phyloP scores from a whole-genome alignment of 352 stramenopile species.

The Pythium phragmitis region DNA sequence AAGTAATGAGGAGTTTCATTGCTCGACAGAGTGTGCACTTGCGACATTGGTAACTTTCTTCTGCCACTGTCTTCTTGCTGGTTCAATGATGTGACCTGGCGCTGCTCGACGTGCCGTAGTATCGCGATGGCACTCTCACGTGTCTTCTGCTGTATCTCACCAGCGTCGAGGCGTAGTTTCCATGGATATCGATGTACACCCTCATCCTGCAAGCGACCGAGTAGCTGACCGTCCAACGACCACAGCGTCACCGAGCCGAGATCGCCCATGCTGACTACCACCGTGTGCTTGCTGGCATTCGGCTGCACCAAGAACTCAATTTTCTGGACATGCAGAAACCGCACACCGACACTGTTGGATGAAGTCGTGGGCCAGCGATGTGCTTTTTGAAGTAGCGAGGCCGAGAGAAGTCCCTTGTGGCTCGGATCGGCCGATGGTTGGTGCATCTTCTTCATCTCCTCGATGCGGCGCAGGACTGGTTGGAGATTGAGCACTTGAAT shows the following conservation, averaged over 20 bases:
- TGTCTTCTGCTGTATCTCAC: conserved; percentile 17
- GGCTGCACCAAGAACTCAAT: conserved; percentile 13
- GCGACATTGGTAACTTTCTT: background rate
- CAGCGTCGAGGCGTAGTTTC: conserved; percentile 14
- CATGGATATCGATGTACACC: background rate
- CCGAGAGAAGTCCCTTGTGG: background rate
- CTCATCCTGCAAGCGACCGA: conserved; percentile 27
- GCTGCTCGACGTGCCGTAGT: conserved; percentile 19
- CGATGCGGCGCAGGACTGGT: conserved; percentile 18
- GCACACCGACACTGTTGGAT: conserved; percentile 20
- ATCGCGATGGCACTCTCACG: conserved; percentile 17
- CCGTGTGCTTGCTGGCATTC: conserved; percentile 16
- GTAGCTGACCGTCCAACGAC: conserved; percentile 31
- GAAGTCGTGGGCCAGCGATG: conserved; percentile 32
- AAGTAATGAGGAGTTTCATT: background rate
- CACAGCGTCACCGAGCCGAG: conserved; percentile 38
- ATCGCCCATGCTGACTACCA: conserved; percentile 34
- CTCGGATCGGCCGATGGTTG: background rate
- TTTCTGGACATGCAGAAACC: conserved; percentile 18
- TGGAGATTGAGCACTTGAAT: conserved; percentile 24
- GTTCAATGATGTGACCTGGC: background rate
- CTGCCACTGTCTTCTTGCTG: background rate
- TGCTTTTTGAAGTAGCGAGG: conserved; percentile 21
- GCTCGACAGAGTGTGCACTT: background rate
- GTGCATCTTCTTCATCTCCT: conserved; percentile 20